Base-by-base conservation (phyloP, 2,329 filamentous ascomycete species). In the Fusarium ramigenum region DNA sequence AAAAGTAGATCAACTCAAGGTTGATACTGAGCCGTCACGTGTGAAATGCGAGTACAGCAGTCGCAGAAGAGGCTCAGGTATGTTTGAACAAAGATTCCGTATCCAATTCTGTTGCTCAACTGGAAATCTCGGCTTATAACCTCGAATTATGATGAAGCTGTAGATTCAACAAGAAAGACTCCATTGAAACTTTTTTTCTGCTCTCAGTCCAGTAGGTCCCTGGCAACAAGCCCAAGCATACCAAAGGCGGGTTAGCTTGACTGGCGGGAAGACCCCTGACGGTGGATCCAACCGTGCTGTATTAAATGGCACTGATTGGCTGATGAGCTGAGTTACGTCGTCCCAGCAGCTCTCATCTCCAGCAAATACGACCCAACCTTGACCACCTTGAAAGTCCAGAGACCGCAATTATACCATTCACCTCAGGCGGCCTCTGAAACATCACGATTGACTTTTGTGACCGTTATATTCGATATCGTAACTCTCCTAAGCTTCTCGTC, bases 121-220 rank as follows among this genome's bases (percentile, higher is more conserved):
- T 46, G 10, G n/a, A 58, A 63, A 39, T 63, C 56, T 39, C 54
- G 46, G 54, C 49, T 57, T 60, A 54, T 57, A 61, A 57, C 18
- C 49, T 63, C 44, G 15, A 59, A 62, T 28, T 67, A 52, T 66
- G 52, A 37, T 59, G 67, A 72, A 72, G 67, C 63, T 74, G 46
- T 65, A 69, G 42, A 65, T 69, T 58, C 43, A 66, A 43, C 30
- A 28, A 43, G 52, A 56, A 60, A 44, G 43, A 60, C 49, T 63
- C 36, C 53, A 53, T 62, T 54, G 61, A 75, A 71, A 74, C 74
- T 79, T 79, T 79, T 79, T 78, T 74, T 70, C 71, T 68, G 56
- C 58, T 60, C 49, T 57, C 46, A 61, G 58, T 52, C 50, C 46
- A 61, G 59, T 52, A 73, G 54, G 60, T 74, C 66, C 56, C 72